These are phyloP conservation scores for Calonectria multiphialidica DNA, from an alignment of 2,329 filamentous ascomycete species.

Conservation along the genomic window DNA sequence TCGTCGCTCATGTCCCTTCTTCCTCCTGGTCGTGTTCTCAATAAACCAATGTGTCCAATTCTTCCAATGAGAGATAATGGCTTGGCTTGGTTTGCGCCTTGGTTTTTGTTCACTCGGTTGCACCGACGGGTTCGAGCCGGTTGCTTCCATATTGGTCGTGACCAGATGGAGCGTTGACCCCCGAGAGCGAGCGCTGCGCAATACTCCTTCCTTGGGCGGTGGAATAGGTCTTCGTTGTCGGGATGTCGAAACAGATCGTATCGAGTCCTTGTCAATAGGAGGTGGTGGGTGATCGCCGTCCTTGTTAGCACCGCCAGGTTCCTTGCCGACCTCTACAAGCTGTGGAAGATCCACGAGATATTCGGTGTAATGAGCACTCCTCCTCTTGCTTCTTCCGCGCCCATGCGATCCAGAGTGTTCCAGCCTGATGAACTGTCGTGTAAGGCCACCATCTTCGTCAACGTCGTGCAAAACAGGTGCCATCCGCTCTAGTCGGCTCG, in stretches of 20 bases:
- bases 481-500: slow-evolving; percentile 85
- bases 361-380: slow-evolving; percentile 75
- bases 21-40: slow-evolving; percentile 68
- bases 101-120: slow-evolving; percentile 57
- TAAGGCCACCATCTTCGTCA: slow-evolving; percentile 77
- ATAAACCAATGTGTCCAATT: slow-evolving; percentile 74
- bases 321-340: slow-evolving; percentile 72
- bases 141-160: slow-evolving; percentile 68
- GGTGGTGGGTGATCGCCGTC: slow-evolving; percentile 70
- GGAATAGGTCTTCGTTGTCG: slow-evolving; percentile 80
- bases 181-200: slow-evolving; percentile 77
- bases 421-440: slow-evolving; percentile 56
- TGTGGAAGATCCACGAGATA: slow-evolving; percentile 80
- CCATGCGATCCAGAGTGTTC: slow-evolving; percentile 68
- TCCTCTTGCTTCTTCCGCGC: slow-evolving; percentile 82
- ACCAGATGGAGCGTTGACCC: slow-evolving; percentile 91
- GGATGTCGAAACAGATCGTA: slow-evolving; percentile 82
- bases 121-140: slow-evolving; percentile 26
- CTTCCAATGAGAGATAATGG: slow-evolving; percentile 72
- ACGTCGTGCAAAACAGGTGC: slow-evolving; percentile 83
- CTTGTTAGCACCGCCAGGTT: slow-evolving; percentile 57
- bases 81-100: slow-evolving; percentile 68
- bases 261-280: slow-evolving; percentile 83
- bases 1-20: slow-evolving; percentile 61
- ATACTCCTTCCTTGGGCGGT: slow-evolving; percentile 85